phyloP scores from a whole-genome alignment of 1,284 basidiomycete species.

The Hymenochaete sp. region DNA sequence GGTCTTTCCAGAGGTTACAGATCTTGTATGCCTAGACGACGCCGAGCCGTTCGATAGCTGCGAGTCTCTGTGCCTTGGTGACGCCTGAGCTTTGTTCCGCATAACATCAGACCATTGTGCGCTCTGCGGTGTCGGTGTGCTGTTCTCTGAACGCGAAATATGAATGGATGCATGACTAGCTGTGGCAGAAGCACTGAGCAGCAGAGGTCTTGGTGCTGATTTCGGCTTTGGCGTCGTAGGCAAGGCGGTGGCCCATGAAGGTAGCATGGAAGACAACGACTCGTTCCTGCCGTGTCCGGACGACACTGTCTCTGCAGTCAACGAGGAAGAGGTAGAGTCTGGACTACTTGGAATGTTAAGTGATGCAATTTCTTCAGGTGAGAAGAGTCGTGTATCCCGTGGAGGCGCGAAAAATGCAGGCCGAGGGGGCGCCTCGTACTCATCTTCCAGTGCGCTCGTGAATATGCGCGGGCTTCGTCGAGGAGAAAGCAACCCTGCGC shows the following conservation, averaged over 20 bases:
- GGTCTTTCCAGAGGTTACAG: slow-evolving; percentile 22
- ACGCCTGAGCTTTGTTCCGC: slow-evolving; percentile 30
- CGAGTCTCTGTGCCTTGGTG: slow-evolving; percentile 38
- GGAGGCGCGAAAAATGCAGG: slow-evolving; percentile 51
- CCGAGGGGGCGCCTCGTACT: slow-evolving; percentile 47
- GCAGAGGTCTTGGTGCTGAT: slow-evolving; percentile 45
- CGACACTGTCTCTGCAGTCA: slow-evolving; percentile 14
- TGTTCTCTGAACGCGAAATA: slow-evolving; percentile 32
- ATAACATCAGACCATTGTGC: slow-evolving; percentile 44
- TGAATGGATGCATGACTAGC: slow-evolving; percentile 30
- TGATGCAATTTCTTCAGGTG: slow-evolving; percentile 21
- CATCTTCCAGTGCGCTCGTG: too few relatives aligned
- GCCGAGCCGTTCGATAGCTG: slow-evolving; percentile 39
- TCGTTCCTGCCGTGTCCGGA: slow-evolving; percentile 4
- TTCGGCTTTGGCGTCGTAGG: slow-evolving; percentile 28
- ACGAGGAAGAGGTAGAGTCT: slow-evolving; percentile 29
- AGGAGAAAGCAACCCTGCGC: too few relatives aligned
- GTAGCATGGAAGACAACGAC: slow-evolving; percentile 22
- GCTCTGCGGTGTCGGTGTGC: slow-evolving; percentile 25
- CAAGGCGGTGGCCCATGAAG: slow-evolving; percentile 30
- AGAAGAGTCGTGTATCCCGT: slow-evolving; percentile 44
- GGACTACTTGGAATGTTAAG: slow-evolving; percentile 34
- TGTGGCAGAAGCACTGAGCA: slow-evolving; percentile 41
- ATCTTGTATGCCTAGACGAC: slow-evolving; percentile 47
- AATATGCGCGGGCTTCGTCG: too few relatives aligned